phyloP scores from a whole-genome alignment of 352 stramenopile species.

The Saprolegnia diclina region DNA sequence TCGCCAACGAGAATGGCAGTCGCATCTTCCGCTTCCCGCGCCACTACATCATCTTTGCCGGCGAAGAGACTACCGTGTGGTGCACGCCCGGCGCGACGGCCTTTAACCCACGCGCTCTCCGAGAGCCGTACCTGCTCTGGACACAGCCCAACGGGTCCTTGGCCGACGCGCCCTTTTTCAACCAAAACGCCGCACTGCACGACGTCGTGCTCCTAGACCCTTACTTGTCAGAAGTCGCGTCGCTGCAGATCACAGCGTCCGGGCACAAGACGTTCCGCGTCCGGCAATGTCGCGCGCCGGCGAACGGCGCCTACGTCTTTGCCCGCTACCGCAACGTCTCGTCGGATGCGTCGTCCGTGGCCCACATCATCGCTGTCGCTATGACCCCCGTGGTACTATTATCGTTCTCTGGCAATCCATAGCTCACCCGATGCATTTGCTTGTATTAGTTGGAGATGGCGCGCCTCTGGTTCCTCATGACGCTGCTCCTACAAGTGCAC shows the following conservation, averaged over 20 bases:
- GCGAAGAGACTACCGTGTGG: slow-evolving; percentile 81
- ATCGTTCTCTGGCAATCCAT: not conserved
- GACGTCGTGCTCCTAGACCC: slow-evolving; percentile 71
- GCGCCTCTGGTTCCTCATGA: slow-evolving; percentile 16
- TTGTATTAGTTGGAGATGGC: slow-evolving; percentile 23
- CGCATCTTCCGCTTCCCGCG: slow-evolving; percentile 59
- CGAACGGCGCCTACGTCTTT: slow-evolving; percentile 67
- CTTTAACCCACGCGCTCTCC: slow-evolving; percentile 66
- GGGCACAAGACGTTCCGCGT: slow-evolving; percentile 74
- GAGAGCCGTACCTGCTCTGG: slow-evolving; percentile 81
- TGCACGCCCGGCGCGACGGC: slow-evolving; percentile 58
- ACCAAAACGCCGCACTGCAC: slow-evolving; percentile 33
- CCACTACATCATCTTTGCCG: slow-evolving; percentile 59
- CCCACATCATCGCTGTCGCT: slow-evolving; percentile 56
- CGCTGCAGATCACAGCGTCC: slow-evolving; percentile 52
- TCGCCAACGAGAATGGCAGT: slow-evolving; percentile 41
- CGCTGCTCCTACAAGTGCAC: slow-evolving; percentile 15
- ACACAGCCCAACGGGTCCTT: slow-evolving; percentile 50
- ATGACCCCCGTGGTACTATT: slow-evolving; percentile 50
- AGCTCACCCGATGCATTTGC: no score
- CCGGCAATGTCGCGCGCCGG: slow-evolving; percentile 38
- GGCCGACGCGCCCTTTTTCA: slow-evolving; percentile 58
- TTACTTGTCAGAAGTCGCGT: slow-evolving; percentile 73
- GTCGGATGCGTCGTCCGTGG: slow-evolving; percentile 63
- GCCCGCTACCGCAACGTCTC: slow-evolving; percentile 78